These are phyloP conservation scores for Panicum virgatum DNA, from an alignment of 202 grass and related monocot species.

Conservation along the genomic window DNA sequence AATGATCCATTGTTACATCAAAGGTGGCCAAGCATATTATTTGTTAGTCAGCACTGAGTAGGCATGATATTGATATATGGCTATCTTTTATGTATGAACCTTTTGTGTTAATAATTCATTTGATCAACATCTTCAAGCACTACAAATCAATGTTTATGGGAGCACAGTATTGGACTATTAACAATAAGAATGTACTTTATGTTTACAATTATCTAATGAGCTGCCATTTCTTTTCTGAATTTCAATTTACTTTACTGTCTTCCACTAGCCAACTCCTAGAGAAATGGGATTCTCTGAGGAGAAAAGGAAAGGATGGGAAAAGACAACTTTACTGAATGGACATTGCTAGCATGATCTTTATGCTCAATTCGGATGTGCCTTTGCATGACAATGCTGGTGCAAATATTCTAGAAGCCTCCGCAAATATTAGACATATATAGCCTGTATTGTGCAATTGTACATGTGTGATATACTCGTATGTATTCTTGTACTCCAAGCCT, in stretches of 20 bases:
- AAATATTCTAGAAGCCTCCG: slow-evolving; percentile 32
- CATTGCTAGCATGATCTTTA: slow-evolving; percentile 9
- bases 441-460: too few relatives aligned
- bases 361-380: slow-evolving; percentile 28
- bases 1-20: slow-evolving; percentile 21
- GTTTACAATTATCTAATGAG: slow-evolving; percentile 23
- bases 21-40: background rate
- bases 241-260: slow-evolving; percentile 38
- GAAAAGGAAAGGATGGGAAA: background rate
- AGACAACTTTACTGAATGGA: slow-evolving; percentile 22
- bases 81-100: slow-evolving; percentile 28
- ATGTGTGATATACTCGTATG: too few relatives aligned
- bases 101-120: slow-evolving; percentile 35
- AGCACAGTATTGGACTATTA: slow-evolving; percentile 16
- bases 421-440: too few relatives aligned
- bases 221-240: slow-evolving; percentile 17
- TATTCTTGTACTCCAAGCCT: too few relatives aligned
- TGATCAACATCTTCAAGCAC: slow-evolving; percentile 20
- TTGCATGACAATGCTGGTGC: background rate
- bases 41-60: slow-evolving; percentile 38
- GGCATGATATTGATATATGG: slow-evolving; percentile 25
- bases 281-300: slow-evolving; percentile 8
- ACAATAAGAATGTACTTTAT: slow-evolving; percentile 20
- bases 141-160: slow-evolving; percentile 16
- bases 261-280: slow-evolving; percentile 20